Evolutionary conservation across 2,329 filamentous ascomycete genomes (phyloP), one percentile per base, ranked within the genome.

Genomic region (Fusarium sp.): DNA sequence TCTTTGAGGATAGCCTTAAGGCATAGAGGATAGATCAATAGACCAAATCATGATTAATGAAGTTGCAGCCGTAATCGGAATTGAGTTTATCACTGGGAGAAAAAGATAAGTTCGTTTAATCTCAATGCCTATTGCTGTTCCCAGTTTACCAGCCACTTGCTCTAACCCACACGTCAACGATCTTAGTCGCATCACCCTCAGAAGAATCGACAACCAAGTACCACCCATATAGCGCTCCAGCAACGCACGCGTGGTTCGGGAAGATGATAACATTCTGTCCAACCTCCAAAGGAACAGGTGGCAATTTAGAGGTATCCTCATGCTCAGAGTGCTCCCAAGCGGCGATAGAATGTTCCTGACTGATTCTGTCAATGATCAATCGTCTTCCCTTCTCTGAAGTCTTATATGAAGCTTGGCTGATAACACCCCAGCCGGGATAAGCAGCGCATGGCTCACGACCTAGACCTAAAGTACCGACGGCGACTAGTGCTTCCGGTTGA

Each of bases 221-320:
- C 85, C 86, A 91, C 1, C 84, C 87, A 74, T 88, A 90, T 50
- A 85, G 81, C 1, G 86, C 86, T 0, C 87, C 86, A 0, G 88
- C 85, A 40, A 91, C 85, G 71, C 89, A 91, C 6, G 89, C 87
- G 78, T 91, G 89, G 60, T 91, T 91, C 0, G 89, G 88, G 78
- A 86, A 90, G 0, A 91, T 78, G 57, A 84, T 76, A 1, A 78
- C 66, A 3, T 40, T 69, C 6, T 78, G 71, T 0, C 77, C 88
- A 49, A 90, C 78, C 7, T 78, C 68, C 33, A 91, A 72, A 3
- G 81, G 78, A 11, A 86, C 73, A 1, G 68, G 52, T 0, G 55
- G 50, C 1, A 62, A 5, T 0, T n/a, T 13, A 1, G 26, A 24
- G 1, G 22, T 6, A 5, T 54, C 33, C 14, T 18, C 46, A 6